Base-by-base conservation (phyloP, 345 rosid genomes). In the Camelina neglecta region DNA sequence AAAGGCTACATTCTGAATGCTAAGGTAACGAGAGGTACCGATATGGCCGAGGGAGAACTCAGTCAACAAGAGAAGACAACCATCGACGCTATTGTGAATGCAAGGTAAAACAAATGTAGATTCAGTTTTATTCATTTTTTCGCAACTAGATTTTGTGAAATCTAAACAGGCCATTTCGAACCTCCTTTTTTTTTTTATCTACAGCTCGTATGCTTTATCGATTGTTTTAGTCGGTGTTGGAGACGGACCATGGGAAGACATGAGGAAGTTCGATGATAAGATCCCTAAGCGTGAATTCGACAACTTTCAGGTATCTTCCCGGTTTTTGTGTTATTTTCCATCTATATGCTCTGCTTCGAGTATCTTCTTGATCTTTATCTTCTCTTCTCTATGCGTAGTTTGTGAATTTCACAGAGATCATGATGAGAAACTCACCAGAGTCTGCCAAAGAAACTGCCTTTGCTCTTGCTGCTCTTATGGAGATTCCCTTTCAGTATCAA, bases 391-490 rank as follows among this genome's bases (percentile, higher is more conserved):
- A 18, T 72, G 69, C 79, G 85, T 57, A 77, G 98, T 93, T 91
- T 82, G 98, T 93, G 51, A 93, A 93, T 76, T 93, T 93, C 18
- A 93, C 90, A 2, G 87, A 80, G 45, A 91, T 91, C 26, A 93
- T 87, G 96, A 51, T 78, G 11, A 85, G 87, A 79, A 74, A 83
- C 61, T 69, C 55, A 42, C 75, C 80, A 76, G 35, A 39, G 18
- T 24, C 80, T 0, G 84, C 84, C 67, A 93, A 89, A 84, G 97
- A 93, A 83, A 63, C 92, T 6, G 91, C 88, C 7, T 93, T 93
- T 86, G 97, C 98, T 65, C 96, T 93, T 62, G 87, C 96, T 45
- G 86, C 98, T 29, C 81, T 93, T 57, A 93, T 93, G 98, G 98
- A 93, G 82, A 87, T 91, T 47, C 98, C 97, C 6, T 24, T 88